phyloP scores from a whole-genome alignment of 306 rosid genomes.

The Glycyrrhiza uralensis region DNA sequence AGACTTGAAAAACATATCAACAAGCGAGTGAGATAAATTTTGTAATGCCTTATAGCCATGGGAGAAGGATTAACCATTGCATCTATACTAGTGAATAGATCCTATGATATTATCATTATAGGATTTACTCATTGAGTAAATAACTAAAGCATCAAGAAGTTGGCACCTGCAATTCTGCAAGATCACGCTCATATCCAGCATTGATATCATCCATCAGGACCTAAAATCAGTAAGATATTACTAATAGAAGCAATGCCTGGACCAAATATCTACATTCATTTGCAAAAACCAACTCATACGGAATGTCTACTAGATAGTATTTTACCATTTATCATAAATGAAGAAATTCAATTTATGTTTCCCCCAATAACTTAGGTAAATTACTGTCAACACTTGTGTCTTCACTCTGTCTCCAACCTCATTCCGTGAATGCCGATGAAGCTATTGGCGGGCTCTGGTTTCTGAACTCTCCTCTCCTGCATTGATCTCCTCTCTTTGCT shows the following conservation, averaged over 20 bases:
- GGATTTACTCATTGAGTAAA: background rate
- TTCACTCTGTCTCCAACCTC: background rate
- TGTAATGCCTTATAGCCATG: too few relatives aligned
- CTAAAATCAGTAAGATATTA: slow-evolving; percentile 40
- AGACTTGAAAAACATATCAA: too few relatives aligned
- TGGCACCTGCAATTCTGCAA: slow-evolving; percentile 79
- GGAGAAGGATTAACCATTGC: background rate
- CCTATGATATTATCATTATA: background rate
- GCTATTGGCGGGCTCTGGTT: slow-evolving; percentile 59
- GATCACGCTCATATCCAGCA: slow-evolving; percentile 95
- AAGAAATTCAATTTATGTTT: background rate
- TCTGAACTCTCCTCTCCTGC: slow-evolving; percentile 41
- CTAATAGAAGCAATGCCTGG: background rate
- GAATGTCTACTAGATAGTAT: background rate
- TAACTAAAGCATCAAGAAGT: slow-evolving; percentile 5
- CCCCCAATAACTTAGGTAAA: background rate
- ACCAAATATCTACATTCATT: slow-evolving; percentile 7
- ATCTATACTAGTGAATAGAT: background rate
- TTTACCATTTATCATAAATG: background rate
- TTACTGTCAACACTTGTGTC: background rate
- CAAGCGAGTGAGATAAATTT: too few relatives aligned
- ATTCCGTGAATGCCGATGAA: slow-evolving; percentile 24
- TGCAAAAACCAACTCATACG: slow-evolving; percentile 15
- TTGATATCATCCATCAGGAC: slow-evolving; percentile 93
- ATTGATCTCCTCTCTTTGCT: slow-evolving; percentile 41